These are phyloP conservation scores for Ascochyta viciae-villosae DNA, from an alignment of 2,329 filamentous ascomycete species.

Conservation along the genomic window DNA sequence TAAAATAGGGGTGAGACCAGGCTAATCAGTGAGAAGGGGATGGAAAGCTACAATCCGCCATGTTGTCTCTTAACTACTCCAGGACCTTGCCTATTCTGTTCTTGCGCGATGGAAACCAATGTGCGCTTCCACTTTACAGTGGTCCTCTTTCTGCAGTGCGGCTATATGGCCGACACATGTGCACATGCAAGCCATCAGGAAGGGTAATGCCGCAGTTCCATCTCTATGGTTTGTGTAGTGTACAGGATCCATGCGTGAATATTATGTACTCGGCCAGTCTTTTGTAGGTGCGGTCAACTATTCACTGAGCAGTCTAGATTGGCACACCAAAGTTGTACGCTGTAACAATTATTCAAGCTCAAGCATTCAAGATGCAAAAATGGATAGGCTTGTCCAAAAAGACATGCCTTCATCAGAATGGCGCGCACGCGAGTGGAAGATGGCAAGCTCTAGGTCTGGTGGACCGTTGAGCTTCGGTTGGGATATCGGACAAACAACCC, in stretches of 20 bases:
- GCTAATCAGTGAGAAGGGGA: too few relatives aligned
- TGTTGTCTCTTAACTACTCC: too few relatives aligned
- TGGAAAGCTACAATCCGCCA: too few relatives aligned
- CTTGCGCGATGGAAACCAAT: too few relatives aligned
- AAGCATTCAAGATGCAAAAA: neutral
- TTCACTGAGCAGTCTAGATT: neutral
- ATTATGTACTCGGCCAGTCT: neutral
- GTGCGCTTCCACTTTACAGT: too few relatives aligned
- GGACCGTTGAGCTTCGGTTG: neutral
- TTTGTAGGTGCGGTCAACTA: neutral
- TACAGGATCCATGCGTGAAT: neutral
- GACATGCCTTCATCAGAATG: neutral
- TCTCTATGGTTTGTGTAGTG: neutral
- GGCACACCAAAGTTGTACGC: neutral
- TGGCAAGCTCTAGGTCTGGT: neutral
- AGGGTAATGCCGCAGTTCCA: neutral
- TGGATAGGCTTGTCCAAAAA: neutral
- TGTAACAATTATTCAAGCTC: neutral
- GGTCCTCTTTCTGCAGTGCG: neutral
- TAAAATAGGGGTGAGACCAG: too few relatives aligned
- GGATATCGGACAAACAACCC: neutral
- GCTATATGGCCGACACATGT: neutral
- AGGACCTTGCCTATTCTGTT: too few relatives aligned
- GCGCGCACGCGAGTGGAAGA: neutral
- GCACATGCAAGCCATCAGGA: neutral